Percentiles rank a stretch among this genome's conserved stretches.
Conservation (phyloP, 2,329 filamentous ascomycete species). For the Hirsutella minnesotensis region DNA sequence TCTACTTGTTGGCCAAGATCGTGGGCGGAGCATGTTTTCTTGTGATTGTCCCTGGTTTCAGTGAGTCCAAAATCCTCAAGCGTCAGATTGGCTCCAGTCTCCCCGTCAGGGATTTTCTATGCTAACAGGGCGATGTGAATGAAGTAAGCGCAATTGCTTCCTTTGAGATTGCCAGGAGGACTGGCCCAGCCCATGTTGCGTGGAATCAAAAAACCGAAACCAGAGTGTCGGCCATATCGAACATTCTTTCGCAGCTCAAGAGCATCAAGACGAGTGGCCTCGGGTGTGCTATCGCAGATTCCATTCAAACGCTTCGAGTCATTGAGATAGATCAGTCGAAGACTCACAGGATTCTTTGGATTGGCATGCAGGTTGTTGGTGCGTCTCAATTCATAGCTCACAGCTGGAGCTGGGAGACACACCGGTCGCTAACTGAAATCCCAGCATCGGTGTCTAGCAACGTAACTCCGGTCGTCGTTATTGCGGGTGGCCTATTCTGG, state of each 20-base stretch:
- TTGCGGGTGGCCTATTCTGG: conserved; percentile 7
- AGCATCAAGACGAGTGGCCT: conserved; percentile 24
- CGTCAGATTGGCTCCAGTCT: too few relatives aligned
- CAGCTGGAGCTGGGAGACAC: background rate
- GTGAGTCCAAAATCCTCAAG: conserved; percentile 23
- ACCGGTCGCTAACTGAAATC: background rate
- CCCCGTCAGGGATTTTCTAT: too few relatives aligned
- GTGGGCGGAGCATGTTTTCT: conserved; percentile 5
- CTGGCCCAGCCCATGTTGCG: conserved; percentile 25
- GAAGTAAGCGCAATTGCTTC: conserved; percentile 25
- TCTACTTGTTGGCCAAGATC: conserved; percentile 4
- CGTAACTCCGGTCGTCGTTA: conserved; percentile 6
- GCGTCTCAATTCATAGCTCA: background rate
- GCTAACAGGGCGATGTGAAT: too few relatives aligned
- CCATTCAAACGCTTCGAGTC: conserved; percentile 6
- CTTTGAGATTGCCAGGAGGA: conserved; percentile 28
- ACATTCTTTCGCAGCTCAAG: conserved; percentile 20
- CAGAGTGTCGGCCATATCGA: conserved; percentile 17
- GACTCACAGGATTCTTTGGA: conserved; percentile 2
- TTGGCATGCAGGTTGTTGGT: conserved; percentile 4
- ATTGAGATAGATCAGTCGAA: conserved; percentile 7
- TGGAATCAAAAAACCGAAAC: conserved; percentile 19
- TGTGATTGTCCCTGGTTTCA: conserved; percentile 48
- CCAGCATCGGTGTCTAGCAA: background rate
- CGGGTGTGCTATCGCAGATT: conserved; percentile 2